A percentile compares a stretch with the other conserved stretches of the same genome.
These are phyloP conservation scores for Trichoderma gracile DNA, from an alignment of 2,329 filamentous ascomycete species.

Conservation along the genomic window DNA sequence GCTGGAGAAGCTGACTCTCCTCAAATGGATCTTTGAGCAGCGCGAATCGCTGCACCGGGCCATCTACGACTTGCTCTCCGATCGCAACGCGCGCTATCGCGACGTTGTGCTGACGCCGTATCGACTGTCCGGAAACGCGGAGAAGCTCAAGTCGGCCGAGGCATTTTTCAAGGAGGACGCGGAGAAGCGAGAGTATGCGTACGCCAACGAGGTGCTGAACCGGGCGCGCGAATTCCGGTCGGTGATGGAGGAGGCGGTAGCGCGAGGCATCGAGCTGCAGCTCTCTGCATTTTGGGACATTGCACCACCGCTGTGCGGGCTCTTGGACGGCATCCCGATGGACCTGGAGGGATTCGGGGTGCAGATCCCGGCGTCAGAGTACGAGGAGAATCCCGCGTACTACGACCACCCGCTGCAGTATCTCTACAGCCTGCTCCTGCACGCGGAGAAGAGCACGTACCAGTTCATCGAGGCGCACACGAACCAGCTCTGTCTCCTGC, in stretches of 20 bases:
- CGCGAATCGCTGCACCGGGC: slow-evolving; percentile 85
- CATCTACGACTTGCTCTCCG: slow-evolving; percentile 79
- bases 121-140: slow-evolving; percentile 68
- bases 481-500: slow-evolving; percentile 84
- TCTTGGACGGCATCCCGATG: slow-evolving; percentile 77
- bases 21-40: slow-evolving; percentile 97
- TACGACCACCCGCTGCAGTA: slow-evolving; percentile 83
- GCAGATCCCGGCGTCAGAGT: slow-evolving; percentile 76
- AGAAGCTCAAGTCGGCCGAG: slow-evolving; percentile 76
- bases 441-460: slow-evolving; percentile 89
- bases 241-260: slow-evolving; percentile 81
- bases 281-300: slow-evolving; percentile 98
- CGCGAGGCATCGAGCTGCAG: slow-evolving; percentile 85
- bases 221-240: slow-evolving; percentile 75
- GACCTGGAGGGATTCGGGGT: slow-evolving; percentile 64
- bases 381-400: slow-evolving; percentile 83
- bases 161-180: slow-evolving; percentile 82
- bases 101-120: slow-evolving; percentile 83
- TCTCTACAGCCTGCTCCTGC: slow-evolving; percentile 78
- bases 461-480: slow-evolving; percentile 96
- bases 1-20: slow-evolving; percentile 86
- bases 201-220: slow-evolving; percentile 69
- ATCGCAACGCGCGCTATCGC: slow-evolving; percentile 83
- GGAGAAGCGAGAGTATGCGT: slow-evolving; percentile 67
- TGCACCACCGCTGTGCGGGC: slow-evolving; percentile 73